Percentiles rank a stretch among this genome's conserved stretches.
Evolutionary conservation across 164 flowering plant genomes (phyloP).

Genomic region (Akebia trifoliata): DNA sequence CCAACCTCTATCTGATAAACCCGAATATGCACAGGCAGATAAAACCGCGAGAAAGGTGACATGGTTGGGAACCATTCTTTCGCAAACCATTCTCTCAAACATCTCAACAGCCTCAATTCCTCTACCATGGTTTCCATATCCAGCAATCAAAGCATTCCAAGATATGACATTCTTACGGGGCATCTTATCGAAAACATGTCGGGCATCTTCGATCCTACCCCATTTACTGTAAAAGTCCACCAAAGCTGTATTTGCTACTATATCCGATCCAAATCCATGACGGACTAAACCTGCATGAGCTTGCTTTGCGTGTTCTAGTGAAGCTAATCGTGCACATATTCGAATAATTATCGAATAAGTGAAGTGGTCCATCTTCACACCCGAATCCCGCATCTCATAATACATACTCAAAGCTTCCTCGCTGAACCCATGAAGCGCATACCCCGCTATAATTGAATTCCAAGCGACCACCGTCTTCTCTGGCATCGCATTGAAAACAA

Average conservation of each 20-base stretch:
- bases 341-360: conserved; percentile 52
- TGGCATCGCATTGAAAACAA: conserved; percentile 55
- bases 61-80: conserved; percentile 31
- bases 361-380: conserved; percentile 56
- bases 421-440: conserved; percentile 61
- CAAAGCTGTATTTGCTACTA: conserved; percentile 55
- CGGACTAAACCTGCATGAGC: conserved; percentile 62
- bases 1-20: conserved; percentile 53
- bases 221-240: conserved; percentile 70
- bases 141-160: conserved; percentile 36
- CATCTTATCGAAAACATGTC: conserved; percentile 55
- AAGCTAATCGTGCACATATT: conserved; percentile 51
- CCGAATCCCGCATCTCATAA: conserved; percentile 55
- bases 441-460: conserved; percentile 61
- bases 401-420: conserved; percentile 53
- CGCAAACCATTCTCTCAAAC: conserved; percentile 24
- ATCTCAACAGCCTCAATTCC: conserved; percentile 25
- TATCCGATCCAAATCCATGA: conserved; percentile 50
- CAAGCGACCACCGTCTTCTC: conserved; percentile 62
- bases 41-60: conserved; percentile 37
- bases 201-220: conserved; percentile 64
- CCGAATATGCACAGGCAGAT: conserved; percentile 43
- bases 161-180: conserved; percentile 27
- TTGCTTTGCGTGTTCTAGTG: conserved; percentile 57
- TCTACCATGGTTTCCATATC: conserved; percentile 31